Evolutionary conservation across 2,329 filamentous ascomycete genomes (phyloP).

Genomic region (Colletotrichum australisinense): DNA sequence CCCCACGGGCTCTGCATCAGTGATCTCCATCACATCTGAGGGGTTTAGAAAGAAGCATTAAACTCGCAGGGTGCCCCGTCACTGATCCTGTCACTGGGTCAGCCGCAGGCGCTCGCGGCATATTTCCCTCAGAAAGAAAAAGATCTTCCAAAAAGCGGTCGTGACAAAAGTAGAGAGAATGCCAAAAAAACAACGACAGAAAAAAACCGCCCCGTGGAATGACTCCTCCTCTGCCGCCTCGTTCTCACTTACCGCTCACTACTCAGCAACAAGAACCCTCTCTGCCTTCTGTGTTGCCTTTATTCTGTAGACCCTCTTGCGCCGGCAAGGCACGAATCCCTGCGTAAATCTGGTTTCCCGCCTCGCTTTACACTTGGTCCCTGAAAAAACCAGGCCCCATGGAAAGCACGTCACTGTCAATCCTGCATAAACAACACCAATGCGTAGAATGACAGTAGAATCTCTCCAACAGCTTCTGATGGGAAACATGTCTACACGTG

Average conservation of each 20-base stretch:
- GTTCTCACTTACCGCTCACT: not conserved
- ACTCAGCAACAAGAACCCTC: not conserved
- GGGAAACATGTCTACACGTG: not conserved
- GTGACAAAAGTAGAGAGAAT: not conserved
- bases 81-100: not conserved
- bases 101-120: not conserved
- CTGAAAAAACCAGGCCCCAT: conserved; percentile 5
- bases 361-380: conserved; percentile 11
- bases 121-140: not conserved
- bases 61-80: not conserved
- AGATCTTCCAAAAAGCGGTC: conserved; percentile 5
- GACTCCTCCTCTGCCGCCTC: not conserved
- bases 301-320: not conserved
- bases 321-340: conserved; percentile 22
- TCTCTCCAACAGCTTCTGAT: not conserved
- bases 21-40: not conserved
- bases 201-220: no score
- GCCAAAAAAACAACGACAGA: no score
- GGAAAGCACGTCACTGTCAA: conserved; percentile 22
- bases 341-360: conserved; percentile 33
- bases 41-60: not conserved
- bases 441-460: conserved; percentile 4
- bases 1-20: not conserved
- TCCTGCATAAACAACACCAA: conserved; percentile 30
- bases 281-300: not conserved